Percentiles rank a stretch among this genome's conserved stretches.
phyloP scores from a whole-genome alignment of 495 filamentous ascomycete genomes.

The Annulohypoxylon stygium region DNA sequence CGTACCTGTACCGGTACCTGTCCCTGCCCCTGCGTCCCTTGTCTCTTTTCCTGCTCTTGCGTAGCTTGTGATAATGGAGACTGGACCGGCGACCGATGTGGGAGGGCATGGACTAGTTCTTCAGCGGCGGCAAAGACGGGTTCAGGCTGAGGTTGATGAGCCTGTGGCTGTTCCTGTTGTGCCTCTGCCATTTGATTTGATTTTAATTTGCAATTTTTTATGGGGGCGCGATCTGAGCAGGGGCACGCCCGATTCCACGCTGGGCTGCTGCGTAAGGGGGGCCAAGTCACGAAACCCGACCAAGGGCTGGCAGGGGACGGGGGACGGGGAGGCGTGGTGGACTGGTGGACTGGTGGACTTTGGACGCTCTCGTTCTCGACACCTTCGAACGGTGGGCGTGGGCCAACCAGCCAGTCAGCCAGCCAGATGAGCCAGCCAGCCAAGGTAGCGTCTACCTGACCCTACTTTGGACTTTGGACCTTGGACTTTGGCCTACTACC shows the following conservation, averaged over 20 bases:
- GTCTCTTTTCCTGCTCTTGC: conserved; percentile 46
- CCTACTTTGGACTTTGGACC: conserved; percentile 25
- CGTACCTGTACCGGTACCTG: conserved; percentile 46
- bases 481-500: conserved; percentile 27
- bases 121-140: conserved; percentile 53
- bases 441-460: conserved; percentile 19
- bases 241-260: conserved; percentile 52
- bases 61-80: conserved; percentile 47
- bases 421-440: conserved; percentile 22
- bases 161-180: conserved; percentile 55
- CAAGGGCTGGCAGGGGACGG: conserved; percentile 49
- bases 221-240: conserved; percentile 54
- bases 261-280: conserved; percentile 51
- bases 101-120: conserved; percentile 53
- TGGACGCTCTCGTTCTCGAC: conserved; percentile 36
- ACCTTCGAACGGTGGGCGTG: conserved; percentile 46
- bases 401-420: conserved; percentile 22
- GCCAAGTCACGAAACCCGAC: conserved; percentile 51
- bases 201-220: conserved; percentile 55
- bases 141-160: conserved; percentile 57
- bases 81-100: conserved; percentile 46
- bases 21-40: conserved; percentile 45
- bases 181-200: conserved; percentile 57
- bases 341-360: conserved; percentile 27
- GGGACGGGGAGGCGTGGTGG: conserved; percentile 28